Evolutionary conservation across 176 grass and related monocot genomes (phyloP).

Genomic region (Zoysia japonica): DNA sequence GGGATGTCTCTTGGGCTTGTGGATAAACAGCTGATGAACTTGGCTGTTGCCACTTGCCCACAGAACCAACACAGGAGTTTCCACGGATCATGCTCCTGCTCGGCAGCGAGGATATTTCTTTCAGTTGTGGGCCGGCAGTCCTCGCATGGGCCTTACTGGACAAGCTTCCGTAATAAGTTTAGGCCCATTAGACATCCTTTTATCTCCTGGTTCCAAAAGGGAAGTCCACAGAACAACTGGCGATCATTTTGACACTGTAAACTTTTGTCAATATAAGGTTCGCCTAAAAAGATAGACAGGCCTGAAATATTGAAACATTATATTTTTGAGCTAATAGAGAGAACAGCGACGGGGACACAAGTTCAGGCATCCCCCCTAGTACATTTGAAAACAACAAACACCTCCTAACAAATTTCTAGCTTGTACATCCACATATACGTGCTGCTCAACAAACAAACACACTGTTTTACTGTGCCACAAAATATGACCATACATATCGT

Average conservation of each 20-base stretch:
- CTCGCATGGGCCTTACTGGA: not conserved
- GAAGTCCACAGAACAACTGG: too few relatives aligned
- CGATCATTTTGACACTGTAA: not conserved
- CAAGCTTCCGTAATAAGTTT: not conserved
- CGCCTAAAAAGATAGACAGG: not conserved
- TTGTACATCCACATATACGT: not conserved
- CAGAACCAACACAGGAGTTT: too few relatives aligned
- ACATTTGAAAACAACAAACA: not conserved
- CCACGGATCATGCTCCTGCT: too few relatives aligned
- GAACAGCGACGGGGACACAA: not conserved
- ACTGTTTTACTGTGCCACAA: not conserved
- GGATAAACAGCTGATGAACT: too few relatives aligned
- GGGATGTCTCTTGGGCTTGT: not conserved
- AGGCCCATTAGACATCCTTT: not conserved
- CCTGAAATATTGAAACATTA: too few relatives aligned
- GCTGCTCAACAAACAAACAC: not conserved
- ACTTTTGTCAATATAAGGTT: not conserved
- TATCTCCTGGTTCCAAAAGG: too few relatives aligned
- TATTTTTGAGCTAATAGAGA: not conserved
- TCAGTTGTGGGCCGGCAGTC: not conserved
- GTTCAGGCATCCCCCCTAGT: not conserved
- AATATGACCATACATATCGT: not conserved
- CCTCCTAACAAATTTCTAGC: not conserved
- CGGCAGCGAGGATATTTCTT: not conserved
- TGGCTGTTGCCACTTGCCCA: too few relatives aligned